phyloP scores from a whole-genome alignment of 805 yeast genomes.

The Teunomyces panamensis region DNA sequence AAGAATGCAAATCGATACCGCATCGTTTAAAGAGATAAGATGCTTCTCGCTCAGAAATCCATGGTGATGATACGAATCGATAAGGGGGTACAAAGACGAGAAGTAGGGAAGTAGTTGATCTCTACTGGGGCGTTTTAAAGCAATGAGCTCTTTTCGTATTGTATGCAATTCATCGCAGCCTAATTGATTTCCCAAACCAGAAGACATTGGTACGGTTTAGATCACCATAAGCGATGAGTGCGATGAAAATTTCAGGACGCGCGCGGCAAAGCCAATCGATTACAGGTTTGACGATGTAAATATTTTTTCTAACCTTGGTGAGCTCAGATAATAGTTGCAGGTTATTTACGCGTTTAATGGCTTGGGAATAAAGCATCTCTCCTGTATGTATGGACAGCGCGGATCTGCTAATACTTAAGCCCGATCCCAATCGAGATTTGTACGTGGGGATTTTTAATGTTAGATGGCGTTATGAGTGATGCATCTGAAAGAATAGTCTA shows the following conservation, averaged over 20 bases:
- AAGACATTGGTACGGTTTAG: background rate
- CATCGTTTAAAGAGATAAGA: constrained; percentile 37
- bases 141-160: background rate
- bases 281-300: background rate
- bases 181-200: background rate
- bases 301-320: no score
- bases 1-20: constrained; percentile 62
- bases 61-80: background rate
- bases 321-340: background rate
- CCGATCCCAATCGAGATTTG: background rate
- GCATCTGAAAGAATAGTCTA: no score
- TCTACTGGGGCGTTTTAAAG: background rate
- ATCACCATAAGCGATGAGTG: background rate
- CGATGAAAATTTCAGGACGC: background rate
- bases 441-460: no score
- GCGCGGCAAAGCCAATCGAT: background rate
- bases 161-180: background rate
- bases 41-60: constrained; percentile 9
- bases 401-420: background rate
- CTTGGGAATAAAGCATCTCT: no score
- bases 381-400: background rate
- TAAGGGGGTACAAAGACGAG: background rate
- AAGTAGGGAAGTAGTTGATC: constrained; percentile 1
- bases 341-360: background rate
- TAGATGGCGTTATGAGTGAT: no score